Evolutionary conservation across 306 rosid species (phyloP).

Genomic region (Quillaja saponaria): DNA sequence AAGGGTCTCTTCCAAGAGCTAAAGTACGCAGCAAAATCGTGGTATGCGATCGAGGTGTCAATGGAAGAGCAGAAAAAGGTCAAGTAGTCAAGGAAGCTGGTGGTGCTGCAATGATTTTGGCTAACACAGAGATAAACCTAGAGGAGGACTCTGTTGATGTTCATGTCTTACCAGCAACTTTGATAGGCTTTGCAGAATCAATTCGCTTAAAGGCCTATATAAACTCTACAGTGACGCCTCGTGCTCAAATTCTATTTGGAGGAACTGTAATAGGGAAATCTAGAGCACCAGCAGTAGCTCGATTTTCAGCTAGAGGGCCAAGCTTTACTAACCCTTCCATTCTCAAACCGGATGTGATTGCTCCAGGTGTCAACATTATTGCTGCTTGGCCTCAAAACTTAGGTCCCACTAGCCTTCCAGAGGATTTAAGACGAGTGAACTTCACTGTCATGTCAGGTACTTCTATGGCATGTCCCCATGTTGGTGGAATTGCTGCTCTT

Average conservation of each 20-base stretch:
- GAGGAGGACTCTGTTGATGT: slow-evolving; percentile 93
- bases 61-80: slow-evolving; percentile 91
- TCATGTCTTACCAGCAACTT: slow-evolving; percentile 89
- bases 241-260: slow-evolving; percentile 62
- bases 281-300: slow-evolving; percentile 83
- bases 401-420: slow-evolving; percentile 83
- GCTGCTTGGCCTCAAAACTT: slow-evolving; percentile 99
- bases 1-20: slow-evolving; percentile 74
- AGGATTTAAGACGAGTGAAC: slow-evolving; percentile 75
- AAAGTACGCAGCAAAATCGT: slow-evolving; percentile 77
- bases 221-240: slow-evolving; percentile 61
- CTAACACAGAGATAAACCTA: slow-evolving; percentile 75
- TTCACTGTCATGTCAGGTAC: slow-evolving; percentile 95
- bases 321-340: slow-evolving; percentile 80
- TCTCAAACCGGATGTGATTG: slow-evolving; percentile 90
- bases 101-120: slow-evolving; percentile 80
- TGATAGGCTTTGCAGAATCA: slow-evolving; percentile 79
- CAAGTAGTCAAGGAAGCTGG: slow-evolving; percentile 86
- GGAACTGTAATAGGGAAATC: slow-evolving; percentile 75
- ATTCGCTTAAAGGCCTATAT: slow-evolving; percentile 62
- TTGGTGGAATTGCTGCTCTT: slow-evolving; percentile 81
- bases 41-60: slow-evolving; percentile 82
- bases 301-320: slow-evolving; percentile 87
- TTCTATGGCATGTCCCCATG: slow-evolving; percentile 95
- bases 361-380: slow-evolving; percentile 93